Percentiles rank a stretch among this genome's conserved stretches.
phyloP scores from a whole-genome alignment of 78 protist species.

The Blattamonas nauphoetae region DNA sequence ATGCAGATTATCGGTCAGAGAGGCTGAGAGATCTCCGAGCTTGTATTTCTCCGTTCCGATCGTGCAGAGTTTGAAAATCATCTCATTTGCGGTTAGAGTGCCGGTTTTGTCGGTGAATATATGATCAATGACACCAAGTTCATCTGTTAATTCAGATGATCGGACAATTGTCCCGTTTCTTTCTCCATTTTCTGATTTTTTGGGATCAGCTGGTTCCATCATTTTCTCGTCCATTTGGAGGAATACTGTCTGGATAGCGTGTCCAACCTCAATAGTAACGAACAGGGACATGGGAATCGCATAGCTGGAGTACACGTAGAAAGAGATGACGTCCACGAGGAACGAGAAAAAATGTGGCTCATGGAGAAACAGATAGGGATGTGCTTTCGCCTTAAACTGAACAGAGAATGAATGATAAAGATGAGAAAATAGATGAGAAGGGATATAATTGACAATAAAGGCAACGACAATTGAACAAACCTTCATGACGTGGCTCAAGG shows the following conservation, averaged over 20 bases:
- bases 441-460: neutral
- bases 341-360: neutral
- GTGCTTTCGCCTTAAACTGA: neutral
- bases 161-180: neutral
- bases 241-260: neutral
- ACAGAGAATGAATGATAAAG: neutral
- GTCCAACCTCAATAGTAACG: constrained; percentile 2
- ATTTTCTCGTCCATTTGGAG: neutral
- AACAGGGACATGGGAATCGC: constrained; percentile 15
- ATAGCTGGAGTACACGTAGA: constrained; percentile 15
- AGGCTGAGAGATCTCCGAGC: too few species aligned
- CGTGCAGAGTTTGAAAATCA: constrained; percentile 9
- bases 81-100: constrained; percentile 5
- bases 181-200: neutral
- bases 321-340: neutral
- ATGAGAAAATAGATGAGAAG: neutral
- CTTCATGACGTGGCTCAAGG: too few species aligned
- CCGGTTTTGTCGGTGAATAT: neutral
- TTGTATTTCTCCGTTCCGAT: neutral
- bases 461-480: neutral
- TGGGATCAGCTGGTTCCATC: neutral
- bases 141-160: neutral
- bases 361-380: neutral
- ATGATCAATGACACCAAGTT: neutral
- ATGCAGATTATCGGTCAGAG: too few species aligned